Base-by-base conservation (phyloP, 306 rosid genomes). In the Macrotyloma uniflorum region DNA sequence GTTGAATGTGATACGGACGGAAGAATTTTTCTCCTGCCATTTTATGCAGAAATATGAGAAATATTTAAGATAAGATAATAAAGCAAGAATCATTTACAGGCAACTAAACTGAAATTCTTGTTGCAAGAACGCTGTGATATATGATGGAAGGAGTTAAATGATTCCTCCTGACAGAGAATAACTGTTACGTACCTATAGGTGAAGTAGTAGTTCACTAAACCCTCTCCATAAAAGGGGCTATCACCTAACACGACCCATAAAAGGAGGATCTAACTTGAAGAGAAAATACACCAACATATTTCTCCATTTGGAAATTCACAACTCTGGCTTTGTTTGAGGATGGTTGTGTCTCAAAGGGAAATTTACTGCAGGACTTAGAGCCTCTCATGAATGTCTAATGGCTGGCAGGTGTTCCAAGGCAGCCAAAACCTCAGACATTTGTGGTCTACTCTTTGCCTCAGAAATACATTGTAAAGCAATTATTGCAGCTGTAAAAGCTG, bases 371-470 rank as follows among this genome's bases (percentile, higher is more conserved):
- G 43, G 64, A 70, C 63, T 32, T n/a, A 66, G 7, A 47, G 43
- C 35, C 26, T 78, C 50, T 73, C 63, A 58, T 10, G 88, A 50
- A 70, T 54, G 84, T 79, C 87, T 92, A 22, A 86, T 77, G 74
- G 70, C 24, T 28, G 83, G 92, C 6, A 92, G 85, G 54, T 81
- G 87, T 82, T 94, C 96, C 61, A 95, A 83, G 4, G 87, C 80
- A n/a, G 87, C 81, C 86, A 95, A 79, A 76, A 95, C 92, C 24
- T 90, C 93, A 32, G 89, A 75, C 97, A 91, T 95, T 19, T 76
- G 88, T 49, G 98, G 97, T 81, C 97, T 84, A 20, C 28, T 35
- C 73, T 88, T 92, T 36, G 98, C 89, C 59, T 91, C 98, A 36
- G 81, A 65, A 63, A 74, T 82, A 38, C 98, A 95, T 54, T 87